Conservation (phyloP, 257 asterid species). For the Prunella vulgaris region DNA sequence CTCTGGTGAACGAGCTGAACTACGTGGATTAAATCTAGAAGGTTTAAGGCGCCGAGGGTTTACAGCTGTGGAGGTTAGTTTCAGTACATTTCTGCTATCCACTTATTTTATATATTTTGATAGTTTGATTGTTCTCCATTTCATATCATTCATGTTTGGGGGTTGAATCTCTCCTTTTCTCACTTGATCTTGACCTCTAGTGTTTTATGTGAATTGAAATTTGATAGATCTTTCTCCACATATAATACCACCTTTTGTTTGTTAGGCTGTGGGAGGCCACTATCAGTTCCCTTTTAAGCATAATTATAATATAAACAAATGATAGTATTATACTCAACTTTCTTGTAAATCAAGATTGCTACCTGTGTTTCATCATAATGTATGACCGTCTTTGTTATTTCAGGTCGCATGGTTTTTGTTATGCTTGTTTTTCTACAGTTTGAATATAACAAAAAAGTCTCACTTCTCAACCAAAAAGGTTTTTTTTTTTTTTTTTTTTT, state of each 20-base stretch:
- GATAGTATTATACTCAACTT: not conserved
- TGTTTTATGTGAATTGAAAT: not conserved
- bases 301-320: not conserved
- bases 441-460: not conserved
- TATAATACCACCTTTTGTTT: not conserved
- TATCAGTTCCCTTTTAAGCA: not conserved
- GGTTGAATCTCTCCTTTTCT: not conserved
- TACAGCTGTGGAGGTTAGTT: conserved; percentile 64
- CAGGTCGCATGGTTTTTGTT: not conserved
- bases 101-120: not conserved
- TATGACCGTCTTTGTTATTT: not conserved
- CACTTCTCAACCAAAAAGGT: not conserved
- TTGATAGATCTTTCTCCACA: not conserved
- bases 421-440: conserved; percentile 1
- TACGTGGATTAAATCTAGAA: conserved; percentile 87
- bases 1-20: conserved; percentile 94
- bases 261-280: not conserved
- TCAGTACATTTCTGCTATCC: conserved; percentile 1
- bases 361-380: not conserved
- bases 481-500: not conserved
- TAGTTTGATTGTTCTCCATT: not conserved
- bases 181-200: not conserved
- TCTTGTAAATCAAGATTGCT: not conserved
- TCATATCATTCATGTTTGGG: not conserved
- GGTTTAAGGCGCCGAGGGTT: conserved; percentile 88